Evolutionary conservation across 306 rosid genomes (phyloP), one percentile per base, ranked within the genome.

Genomic region (Lathyrus aphaca): DNA sequence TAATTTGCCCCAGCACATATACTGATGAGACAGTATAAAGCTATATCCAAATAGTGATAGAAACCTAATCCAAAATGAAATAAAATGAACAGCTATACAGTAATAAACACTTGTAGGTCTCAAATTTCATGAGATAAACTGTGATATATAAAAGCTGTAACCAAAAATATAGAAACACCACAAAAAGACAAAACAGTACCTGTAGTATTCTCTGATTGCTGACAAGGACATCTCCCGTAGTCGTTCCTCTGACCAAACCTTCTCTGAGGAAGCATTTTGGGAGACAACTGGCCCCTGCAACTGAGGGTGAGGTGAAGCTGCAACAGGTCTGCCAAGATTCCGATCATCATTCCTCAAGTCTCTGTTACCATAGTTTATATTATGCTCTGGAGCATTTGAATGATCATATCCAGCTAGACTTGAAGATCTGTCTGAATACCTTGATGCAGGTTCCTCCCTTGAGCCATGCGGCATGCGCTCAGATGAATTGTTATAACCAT

Each of bases 201-300:
- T 89, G 87, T 95, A 95, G 66, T 80, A 95, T 75, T 95, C 99
- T 80, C 80, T 87, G 71, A 95, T 95, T 67, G 99, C 89, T 8
- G 81, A 72, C 87, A 85, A 59, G 58, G 97, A 91, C 95, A 61
- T 81, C 49, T 79, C 79, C 59, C 54, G 74, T 32, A 91, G 79
- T 16, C 8, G 74, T 18, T 91, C 97, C 74, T 90, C 96, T 37
- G 86, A 69, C 73, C 42, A 49, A 7, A 37, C 74, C 25, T 50
- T 82, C 65, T 76, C 95, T 38, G 82, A 55, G 21, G 85, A 59
- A 66, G 45, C 44, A 83, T 62, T 88, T 51, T 82, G 78, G 44
- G 89, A 37, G 46, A 76, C 60, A 59, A 57, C 48, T 8, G 90
- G 15, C 43, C 82, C 87, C 32, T 79, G 91, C 68, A 66, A 73